These are phyloP conservation scores for Solanum pimpinellifolium DNA, from an alignment of 257 asterid species.

Conservation along the genomic window DNA sequence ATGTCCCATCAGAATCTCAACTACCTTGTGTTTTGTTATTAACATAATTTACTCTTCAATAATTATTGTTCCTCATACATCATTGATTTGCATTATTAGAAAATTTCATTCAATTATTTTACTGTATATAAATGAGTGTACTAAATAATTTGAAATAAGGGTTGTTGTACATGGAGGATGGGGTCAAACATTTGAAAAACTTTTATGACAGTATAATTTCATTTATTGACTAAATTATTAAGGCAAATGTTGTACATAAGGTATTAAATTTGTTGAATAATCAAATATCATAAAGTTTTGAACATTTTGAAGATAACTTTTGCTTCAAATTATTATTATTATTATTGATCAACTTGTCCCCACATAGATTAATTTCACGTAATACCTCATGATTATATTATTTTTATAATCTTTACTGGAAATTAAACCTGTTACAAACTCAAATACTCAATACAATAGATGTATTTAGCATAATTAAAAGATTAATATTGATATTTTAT, in stretches of 20 bases:
- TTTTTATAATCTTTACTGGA: not conserved
- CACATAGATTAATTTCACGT: not conserved
- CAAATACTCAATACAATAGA: not conserved
- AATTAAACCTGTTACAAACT: not conserved
- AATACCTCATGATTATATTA: not conserved
- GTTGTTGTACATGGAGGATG: not conserved
- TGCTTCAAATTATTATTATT: not conserved
- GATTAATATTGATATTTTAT: not conserved
- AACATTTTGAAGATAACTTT: not conserved
- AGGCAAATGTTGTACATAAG: not conserved
- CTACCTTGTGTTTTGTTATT: not conserved
- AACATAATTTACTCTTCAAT: not conserved
- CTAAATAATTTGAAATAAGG: not conserved
- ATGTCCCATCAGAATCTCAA: not conserved
- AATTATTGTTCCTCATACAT: not conserved
- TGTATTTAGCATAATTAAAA: not conserved
- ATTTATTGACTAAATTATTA: not conserved
- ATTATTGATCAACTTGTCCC: not conserved
- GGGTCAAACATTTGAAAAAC: not conserved
- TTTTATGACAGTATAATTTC: not conserved
- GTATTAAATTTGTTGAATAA: not conserved
- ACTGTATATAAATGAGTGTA: not conserved
- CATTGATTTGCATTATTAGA: not conserved
- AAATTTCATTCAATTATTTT: not conserved
- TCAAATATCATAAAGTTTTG: not conserved